A percentile compares a stretch with the other conserved stretches of the same genome.
Evolutionary conservation across 306 rosid species (phyloP).

Genomic region (Rubus parviflorus): DNA sequence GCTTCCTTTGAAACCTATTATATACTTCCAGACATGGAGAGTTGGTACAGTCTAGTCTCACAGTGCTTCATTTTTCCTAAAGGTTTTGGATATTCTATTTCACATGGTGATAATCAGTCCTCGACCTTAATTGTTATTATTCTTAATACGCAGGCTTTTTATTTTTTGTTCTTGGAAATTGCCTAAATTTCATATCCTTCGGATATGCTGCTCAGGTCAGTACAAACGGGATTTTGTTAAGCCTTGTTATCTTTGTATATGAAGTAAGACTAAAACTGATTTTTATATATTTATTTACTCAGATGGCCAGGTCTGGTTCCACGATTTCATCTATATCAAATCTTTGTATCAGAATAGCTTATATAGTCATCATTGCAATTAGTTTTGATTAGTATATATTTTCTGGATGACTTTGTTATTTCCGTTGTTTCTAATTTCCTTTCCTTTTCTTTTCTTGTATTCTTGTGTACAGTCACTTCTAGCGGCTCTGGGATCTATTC

Average conservation of each 20-base stretch:
- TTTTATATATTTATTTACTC: background rate
- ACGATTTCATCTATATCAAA: background rate
- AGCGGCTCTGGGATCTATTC: slow-evolving; percentile 97
- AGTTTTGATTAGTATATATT: background rate
- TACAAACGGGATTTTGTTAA: slow-evolving; percentile 9
- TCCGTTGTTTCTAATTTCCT: slow-evolving; percentile 16
- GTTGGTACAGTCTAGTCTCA: slow-evolving; percentile 54
- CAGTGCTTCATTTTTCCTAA: slow-evolving; percentile 12
- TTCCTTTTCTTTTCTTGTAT: slow-evolving; percentile 10
- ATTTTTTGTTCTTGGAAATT: slow-evolving; percentile 85
- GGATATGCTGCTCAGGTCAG: slow-evolving; percentile 99
- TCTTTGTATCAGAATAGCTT: background rate
- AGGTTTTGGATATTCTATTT: slow-evolving; percentile 23
- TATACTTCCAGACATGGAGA: slow-evolving; percentile 87
- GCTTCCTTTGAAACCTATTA: slow-evolving; percentile 68
- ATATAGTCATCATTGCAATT: background rate
- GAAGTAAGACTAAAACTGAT: background rate
- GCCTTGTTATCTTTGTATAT: slow-evolving; percentile 4
- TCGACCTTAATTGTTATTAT: slow-evolving; percentile 9
- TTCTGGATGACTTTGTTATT: slow-evolving; percentile 3
- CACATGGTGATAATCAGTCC: slow-evolving; percentile 14
- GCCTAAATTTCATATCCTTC: slow-evolving; percentile 89
- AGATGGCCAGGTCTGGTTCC: background rate
- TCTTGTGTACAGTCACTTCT: slow-evolving; percentile 77
- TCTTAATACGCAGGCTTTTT: slow-evolving; percentile 63